Conservation (phyloP, 345 rosid genomes). For the Barbarea vulgaris region DNA sequence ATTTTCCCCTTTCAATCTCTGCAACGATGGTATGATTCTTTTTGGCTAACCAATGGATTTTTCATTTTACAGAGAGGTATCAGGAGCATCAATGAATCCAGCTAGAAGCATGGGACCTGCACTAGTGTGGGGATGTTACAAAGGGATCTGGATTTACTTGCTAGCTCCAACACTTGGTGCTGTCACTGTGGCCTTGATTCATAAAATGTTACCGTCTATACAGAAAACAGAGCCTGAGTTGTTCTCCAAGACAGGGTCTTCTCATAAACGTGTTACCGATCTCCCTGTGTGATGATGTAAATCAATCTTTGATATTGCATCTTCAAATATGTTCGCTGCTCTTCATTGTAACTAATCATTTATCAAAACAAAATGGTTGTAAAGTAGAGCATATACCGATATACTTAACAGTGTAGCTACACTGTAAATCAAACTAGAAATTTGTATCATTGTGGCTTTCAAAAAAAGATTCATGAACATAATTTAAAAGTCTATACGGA, state of each 20-base stretch:
- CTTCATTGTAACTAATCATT: slow-evolving; percentile 5
- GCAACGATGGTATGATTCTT: background rate
- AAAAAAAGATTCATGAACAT: background rate
- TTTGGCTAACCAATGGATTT: slow-evolving; percentile 4
- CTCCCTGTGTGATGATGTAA: slow-evolving; percentile 33
- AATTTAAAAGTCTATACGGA: background rate
- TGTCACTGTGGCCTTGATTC: slow-evolving; percentile 52
- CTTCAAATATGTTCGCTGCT: background rate
- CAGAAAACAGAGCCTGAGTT: slow-evolving; percentile 63
- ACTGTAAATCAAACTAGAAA: background rate
- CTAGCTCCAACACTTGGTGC: slow-evolving; percentile 55
- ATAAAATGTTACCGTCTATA: slow-evolving; percentile 48
- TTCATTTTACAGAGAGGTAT: slow-evolving; percentile 47
- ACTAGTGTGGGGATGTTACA: slow-evolving; percentile 47
- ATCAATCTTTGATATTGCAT: background rate
- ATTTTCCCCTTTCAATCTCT: background rate
- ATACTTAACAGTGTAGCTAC: background rate
- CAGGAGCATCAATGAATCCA: slow-evolving; percentile 85
- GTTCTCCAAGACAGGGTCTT: slow-evolving; percentile 53
- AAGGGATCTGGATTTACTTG: slow-evolving; percentile 53
- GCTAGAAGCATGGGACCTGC: slow-evolving; percentile 70
- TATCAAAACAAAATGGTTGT: slow-evolving; percentile 11
- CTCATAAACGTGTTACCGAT: slow-evolving; percentile 41
- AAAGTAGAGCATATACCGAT: background rate
- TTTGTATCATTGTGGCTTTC: background rate